Conservation (phyloP, 345 rosid genomes). For the Eucalyptus rudis region DNA sequence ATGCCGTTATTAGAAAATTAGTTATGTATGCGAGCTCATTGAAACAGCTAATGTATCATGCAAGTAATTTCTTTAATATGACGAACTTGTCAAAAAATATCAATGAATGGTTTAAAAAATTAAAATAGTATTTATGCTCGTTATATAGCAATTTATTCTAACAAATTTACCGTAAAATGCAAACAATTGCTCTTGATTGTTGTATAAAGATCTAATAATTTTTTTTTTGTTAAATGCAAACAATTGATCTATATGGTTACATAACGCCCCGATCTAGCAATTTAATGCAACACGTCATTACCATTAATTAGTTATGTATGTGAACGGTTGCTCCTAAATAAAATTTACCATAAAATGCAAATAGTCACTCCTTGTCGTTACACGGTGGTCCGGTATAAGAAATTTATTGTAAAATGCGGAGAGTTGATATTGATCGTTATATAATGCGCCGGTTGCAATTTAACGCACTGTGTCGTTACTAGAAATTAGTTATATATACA, state of each 20-base stretch:
- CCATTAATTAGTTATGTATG: no score
- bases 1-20: no score
- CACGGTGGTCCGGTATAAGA: rapidly evolving
- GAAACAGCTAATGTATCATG: no score
- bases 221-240: no score
- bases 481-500: no score
- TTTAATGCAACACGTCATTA: no score
- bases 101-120: not conserved
- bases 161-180: not conserved
- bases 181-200: not conserved
- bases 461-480: no score
- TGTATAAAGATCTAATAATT: no score
- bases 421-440: not conserved
- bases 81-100: not conserved
- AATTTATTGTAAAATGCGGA: not conserved
- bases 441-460: not conserved
- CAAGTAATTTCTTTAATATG: not conserved
- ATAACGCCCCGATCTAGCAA: no score
- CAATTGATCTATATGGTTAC: no score
- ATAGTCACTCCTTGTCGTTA: not conserved
- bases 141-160: not conserved
- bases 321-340: no score
- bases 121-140: not conserved
- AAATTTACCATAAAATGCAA: not conserved
- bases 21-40: no score